Base-by-base conservation (phyloP, 2,329 filamentous ascomycete genomes). In the Colletotrichum falcatum region DNA sequence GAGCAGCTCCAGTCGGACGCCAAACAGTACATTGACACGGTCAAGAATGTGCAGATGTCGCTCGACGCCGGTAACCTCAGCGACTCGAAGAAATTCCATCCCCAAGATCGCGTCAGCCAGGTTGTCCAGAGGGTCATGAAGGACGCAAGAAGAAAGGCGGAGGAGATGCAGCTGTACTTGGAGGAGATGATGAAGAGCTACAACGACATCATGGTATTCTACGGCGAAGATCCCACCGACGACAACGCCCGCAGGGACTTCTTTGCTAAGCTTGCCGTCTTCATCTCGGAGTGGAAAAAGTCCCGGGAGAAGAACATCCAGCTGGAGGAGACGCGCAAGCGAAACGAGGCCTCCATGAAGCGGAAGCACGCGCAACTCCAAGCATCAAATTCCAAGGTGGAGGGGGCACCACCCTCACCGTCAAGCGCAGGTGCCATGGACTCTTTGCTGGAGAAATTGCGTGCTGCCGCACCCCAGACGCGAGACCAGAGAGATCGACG, bases 1-100 rank as follows among this genome's bases (percentile, higher is more conserved):
- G 96, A 98, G 80, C 94, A 97, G 82, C 87, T 99, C 65, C 92
- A 94, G 75, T 81, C 88, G 26, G 96, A 99, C 79, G 94, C 95
- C 35, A 95, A 90, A 84, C 93, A 88, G 79, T 99, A 98, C 83
- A 95, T 98, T 74, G 91, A 94, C 81, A 98, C 97, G 79, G 92
- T 99, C 83, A 93, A 92, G 80, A 98, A 97, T 78, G 90, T 98
- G 37, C 96, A 99, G 81, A 90, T 89, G 81, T 97, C 94, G 30
- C 88, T 99, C 61, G 96, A 99, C 81, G 92, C 91, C 42, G 96
- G 96, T 76, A 98, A 97, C 79, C 85, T 99, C 73, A 97, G 94
- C 78, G 96, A 99, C 78, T 92, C 95, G 54, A 98, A 96, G 86
- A 97, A 95, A 77, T 99, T 99, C 86, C 96, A 99, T 78, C 95